Conservation (phyloP, 2,329 filamentous ascomycete genomes). For the Boeremia exigua region DNA sequence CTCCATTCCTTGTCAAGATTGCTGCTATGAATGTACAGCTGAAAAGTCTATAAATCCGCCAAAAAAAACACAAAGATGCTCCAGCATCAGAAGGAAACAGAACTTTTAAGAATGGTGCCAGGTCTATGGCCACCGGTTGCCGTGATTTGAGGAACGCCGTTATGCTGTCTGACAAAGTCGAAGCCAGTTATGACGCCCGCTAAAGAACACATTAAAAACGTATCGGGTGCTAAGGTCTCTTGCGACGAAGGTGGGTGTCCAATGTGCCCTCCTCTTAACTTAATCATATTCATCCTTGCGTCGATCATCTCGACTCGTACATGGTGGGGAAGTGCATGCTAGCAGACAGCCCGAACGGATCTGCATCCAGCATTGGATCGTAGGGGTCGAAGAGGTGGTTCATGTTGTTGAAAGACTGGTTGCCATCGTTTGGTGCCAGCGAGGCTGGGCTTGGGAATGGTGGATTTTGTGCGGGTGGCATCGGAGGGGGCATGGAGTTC, state of each 20-base stretch:
- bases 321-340: constrained; percentile 93
- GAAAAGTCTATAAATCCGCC: constrained; percentile 9
- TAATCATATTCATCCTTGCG: constrained; percentile 21
- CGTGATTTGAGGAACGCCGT: constrained; percentile 31
- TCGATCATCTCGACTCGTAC: constrained; percentile 58
- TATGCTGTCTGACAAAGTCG: constrained; percentile 26
- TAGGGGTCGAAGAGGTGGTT: constrained; percentile 70
- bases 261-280: constrained; percentile 14
- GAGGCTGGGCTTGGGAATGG: constrained; percentile 43
- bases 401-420: constrained; percentile 52
- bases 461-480: constrained; percentile 46
- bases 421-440: constrained; percentile 42
- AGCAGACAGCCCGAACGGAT: constrained; percentile 90
- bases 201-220: constrained; percentile 37
- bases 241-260: constrained; percentile 13
- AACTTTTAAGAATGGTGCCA: constrained; percentile 39
- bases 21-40: constrained; percentile 5
- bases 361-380: constrained; percentile 88
- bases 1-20: constrained; percentile 13
- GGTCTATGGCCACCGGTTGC: constrained; percentile 17
- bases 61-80: background rate
- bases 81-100: constrained; percentile 10
- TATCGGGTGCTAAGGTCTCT: constrained; percentile 13
- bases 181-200: constrained; percentile 35
- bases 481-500: constrained; percentile 48